Evolutionary conservation across 345 rosid genomes (phyloP).

Genomic region (Eucalyptus fibrosa): DNA sequence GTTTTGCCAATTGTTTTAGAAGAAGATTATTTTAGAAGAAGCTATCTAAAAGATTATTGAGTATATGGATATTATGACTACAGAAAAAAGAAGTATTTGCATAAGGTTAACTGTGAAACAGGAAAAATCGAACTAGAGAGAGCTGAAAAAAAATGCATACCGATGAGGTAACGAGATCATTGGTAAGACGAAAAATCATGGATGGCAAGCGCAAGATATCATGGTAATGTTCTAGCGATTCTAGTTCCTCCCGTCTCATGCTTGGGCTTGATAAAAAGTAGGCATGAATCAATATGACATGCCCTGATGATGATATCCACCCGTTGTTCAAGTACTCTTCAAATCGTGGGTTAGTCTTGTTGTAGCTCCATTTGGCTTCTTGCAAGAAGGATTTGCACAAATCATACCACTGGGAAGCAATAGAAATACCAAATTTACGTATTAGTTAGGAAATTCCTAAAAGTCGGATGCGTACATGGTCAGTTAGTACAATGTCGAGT

Average conservation of each 20-base stretch:
- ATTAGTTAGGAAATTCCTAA: neutral
- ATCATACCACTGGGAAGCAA: conserved; percentile 22
- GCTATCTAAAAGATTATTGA: neutral
- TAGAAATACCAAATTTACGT: neutral
- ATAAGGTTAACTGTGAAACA: neutral
- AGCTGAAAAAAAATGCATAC: neutral
- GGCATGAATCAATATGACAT: conserved; percentile 1
- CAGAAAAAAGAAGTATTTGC: neutral
- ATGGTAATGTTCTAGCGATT: conserved; percentile 1
- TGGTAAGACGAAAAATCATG: conserved; percentile 14
- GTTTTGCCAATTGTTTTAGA: neutral
- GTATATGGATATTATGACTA: neutral
- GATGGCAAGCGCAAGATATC: conserved; percentile 16
- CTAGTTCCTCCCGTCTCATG: neutral
- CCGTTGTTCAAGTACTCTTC: conserved; percentile 25
- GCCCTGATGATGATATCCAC: conserved; percentile 15
- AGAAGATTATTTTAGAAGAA: neutral
- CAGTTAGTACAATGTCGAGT: neutral
- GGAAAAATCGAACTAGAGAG: neutral
- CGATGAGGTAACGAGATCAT: conserved; percentile 27
- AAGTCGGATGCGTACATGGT: neutral
- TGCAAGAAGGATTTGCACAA: conserved; percentile 14
- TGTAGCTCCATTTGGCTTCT: conserved; percentile 25
- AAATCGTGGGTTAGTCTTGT: conserved; percentile 1
- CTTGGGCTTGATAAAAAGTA: neutral